These are phyloP conservation scores for Candolleomyces aberdarensis DNA, from an alignment of 768 basidiomycete species.

Conservation along the genomic window DNA sequence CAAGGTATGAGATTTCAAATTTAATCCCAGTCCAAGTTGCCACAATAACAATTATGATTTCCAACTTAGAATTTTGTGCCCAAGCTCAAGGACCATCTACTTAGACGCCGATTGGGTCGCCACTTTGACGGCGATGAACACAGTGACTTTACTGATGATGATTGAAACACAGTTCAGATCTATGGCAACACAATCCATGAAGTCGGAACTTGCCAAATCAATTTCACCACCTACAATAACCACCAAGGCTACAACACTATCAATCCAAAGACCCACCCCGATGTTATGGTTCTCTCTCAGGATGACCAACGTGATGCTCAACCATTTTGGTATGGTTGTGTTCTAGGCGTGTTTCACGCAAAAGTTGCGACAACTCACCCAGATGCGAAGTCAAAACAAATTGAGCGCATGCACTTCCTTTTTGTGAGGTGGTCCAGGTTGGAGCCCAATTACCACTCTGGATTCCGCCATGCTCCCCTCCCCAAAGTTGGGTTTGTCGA, in stretches of 20 bases:
- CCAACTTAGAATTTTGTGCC: constrained; percentile 22
- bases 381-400: not conserved
- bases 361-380: constrained; percentile 3
- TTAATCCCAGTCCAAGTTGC: not conserved
- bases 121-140: constrained; percentile 10
- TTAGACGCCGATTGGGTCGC: constrained; percentile 22
- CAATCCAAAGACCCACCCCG: constrained; percentile 15
- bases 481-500: constrained; percentile 36
- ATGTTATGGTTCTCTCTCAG: too few relatives aligned
- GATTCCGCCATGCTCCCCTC: constrained; percentile 26
- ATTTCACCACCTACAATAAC: constrained; percentile 19
- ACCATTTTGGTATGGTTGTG: constrained; percentile 22
- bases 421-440: constrained; percentile 38
- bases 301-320: constrained; percentile 3
- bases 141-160: constrained; percentile 4
- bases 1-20: constrained; percentile 12
- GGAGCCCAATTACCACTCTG: constrained; percentile 21
- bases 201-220: constrained; percentile 12
- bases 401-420: constrained; percentile 30
- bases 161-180: constrained; percentile 8
- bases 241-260: constrained; percentile 16
- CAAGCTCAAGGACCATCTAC: constrained; percentile 32
- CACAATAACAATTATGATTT: not conserved
- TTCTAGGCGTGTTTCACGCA: constrained; percentile 20
- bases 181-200: constrained; percentile 8